A percentile compares a stretch with the other conserved stretches of the same genome.
phyloP scores from a whole-genome alignment of 2,329 filamentous ascomycete species.

The Trichophaea hybrida region DNA sequence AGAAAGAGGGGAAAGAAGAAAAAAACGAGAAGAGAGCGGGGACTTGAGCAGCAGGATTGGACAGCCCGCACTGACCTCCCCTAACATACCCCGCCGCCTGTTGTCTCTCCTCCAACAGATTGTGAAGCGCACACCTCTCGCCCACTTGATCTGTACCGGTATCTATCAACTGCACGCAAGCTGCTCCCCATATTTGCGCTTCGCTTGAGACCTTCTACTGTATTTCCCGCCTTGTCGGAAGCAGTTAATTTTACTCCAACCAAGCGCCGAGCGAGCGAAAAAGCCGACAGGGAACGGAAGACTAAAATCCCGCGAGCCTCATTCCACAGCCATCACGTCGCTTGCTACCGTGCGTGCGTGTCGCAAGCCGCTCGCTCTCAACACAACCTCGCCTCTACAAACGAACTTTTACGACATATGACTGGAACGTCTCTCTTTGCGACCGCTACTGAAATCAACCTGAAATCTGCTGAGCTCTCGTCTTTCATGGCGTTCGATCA shows the following conservation, averaged over 20 bases:
- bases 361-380: conserved; percentile 4
- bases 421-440: conserved; percentile 10
- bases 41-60: too few species aligned
- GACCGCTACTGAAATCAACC: neutral
- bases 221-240: neutral
- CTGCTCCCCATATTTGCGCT: too few species aligned
- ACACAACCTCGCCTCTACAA: conserved; percentile 15
- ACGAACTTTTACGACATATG: conserved; percentile 28
- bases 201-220: too few species aligned
- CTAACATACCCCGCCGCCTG: too few species aligned
- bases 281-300: neutral
- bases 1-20: too few species aligned
- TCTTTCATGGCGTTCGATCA: neutral
- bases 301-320: too few species aligned
- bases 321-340: neutral
- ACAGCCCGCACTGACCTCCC: too few species aligned
- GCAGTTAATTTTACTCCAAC: neutral
- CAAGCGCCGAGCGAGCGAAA: neutral
- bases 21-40: too few species aligned
- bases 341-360: neutral
- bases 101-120: too few species aligned
- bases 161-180: too few species aligned
- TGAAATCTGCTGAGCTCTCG: neutral
- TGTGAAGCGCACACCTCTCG: too few species aligned
- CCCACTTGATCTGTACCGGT: too few species aligned